Evolutionary conservation across 2,329 filamentous ascomycete species (phyloP).

Genomic region (Ophiosphaerella herpotricha): DNA sequence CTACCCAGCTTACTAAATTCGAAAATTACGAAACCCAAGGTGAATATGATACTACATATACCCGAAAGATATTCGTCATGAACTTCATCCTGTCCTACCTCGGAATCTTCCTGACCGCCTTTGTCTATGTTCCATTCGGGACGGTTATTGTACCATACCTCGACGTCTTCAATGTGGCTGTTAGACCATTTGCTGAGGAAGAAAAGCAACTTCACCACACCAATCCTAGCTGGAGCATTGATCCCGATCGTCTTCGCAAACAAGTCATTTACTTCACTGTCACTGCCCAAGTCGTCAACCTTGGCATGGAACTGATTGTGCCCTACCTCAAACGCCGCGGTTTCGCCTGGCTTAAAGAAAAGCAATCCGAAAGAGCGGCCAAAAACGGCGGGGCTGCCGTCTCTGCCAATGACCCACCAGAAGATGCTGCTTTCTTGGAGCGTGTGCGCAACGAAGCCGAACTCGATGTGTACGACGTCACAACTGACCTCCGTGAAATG

Average conservation of each 20-base stretch:
- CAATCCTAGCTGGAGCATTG: conserved; percentile 74
- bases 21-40: conserved; percentile 94
- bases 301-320: conserved; percentile 81
- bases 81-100: conserved; percentile 97
- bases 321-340: conserved; percentile 82
- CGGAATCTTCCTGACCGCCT: conserved; percentile 82
- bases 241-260: conserved; percentile 79
- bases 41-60: conserved; percentile 79
- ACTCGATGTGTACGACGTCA: conserved; percentile 85
- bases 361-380: conserved; percentile 64
- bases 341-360: conserved; percentile 77
- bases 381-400: conserved; percentile 59
- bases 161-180: conserved; percentile 76
- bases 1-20: conserved; percentile 74
- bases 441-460: conserved; percentile 83
- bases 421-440: conserved; percentile 79
- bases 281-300: conserved; percentile 88
- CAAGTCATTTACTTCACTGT: conserved; percentile 97
- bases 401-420: conserved; percentile 66
- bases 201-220: conserved; percentile 67
- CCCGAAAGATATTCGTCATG: conserved; percentile 91
- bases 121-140: conserved; percentile 93
- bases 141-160: conserved; percentile 82
- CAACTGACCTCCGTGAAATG: conserved; percentile 80
- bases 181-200: conserved; percentile 74